Evolutionary conservation across 768 basidiomycete genomes (phyloP), one percentile per base, ranked within the genome.

Genomic region (Leccinum barrowsii): DNA sequence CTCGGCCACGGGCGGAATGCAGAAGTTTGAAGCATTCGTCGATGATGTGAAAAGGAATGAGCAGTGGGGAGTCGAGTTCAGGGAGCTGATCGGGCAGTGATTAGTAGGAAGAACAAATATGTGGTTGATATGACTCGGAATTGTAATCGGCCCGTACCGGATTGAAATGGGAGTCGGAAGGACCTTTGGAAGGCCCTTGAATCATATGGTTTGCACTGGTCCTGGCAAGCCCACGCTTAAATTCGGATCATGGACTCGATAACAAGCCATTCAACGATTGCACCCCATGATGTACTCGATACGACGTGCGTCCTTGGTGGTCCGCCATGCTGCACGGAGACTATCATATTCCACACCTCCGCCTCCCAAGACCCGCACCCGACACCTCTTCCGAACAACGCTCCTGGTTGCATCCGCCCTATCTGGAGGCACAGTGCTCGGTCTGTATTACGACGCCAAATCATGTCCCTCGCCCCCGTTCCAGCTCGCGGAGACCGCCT

Each of bases 1-100:
- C 1, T 60, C 52, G 6, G 42, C 58, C 12, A 67, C 70, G 19
- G 68, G 66, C 5, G 70, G 70, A 40, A 63, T 63, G 2, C 70
- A 72, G 32, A 82, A 82, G 63, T 95, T 98, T 67, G 93, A 97
- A 63, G 75, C 75, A 4, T 86, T 94, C 61, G 89, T 94, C 40
- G 87, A 89, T 21, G 85, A 85, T 34, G 74, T 90, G 56, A 86
- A 80, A 76, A 85, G 81, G 78, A 84, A 78, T 52, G 70, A 80
- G 5, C 79, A 80, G 30, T 91, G 87, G 87, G 85, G 84, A 0
- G 59, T 60, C 1, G 92, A 94, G 69, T 85, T 92, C 67, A 64
- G 66, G 50, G 71, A 72, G 28, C 37, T 72, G 57, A 52, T 72
- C 13, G 70, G 72, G 21, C 55, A 72, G 48, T 73, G 52, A 64